Evolutionary conservation across 805 yeast species (phyloP), one percentile per base, ranked within the genome.

Genomic region (Hanseniaspora thailandica): DNA sequence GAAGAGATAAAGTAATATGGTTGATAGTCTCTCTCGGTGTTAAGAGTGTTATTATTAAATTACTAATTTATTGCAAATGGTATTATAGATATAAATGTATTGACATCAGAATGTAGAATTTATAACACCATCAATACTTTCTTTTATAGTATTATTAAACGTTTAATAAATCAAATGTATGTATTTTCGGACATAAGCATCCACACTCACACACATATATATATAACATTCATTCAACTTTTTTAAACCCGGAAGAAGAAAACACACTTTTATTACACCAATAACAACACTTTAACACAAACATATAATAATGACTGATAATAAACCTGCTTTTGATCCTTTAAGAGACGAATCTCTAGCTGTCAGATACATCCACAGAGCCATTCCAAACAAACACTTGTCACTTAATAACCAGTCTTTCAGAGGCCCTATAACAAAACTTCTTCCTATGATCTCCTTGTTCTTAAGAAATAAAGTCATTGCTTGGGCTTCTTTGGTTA

Each of bases 361-460:
- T 35, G 45, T 47, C 9, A 53, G 36, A 35, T 53, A 53, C 33
- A 33, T 34, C 2, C 55, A 53, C 36, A 53, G 43, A 47, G 31
- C 17, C 4, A 22, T 43, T 15, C 36, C 15, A 19, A 47, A 53
- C 30, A 50, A 50, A 12, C 54, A 50, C n/a, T 17, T 50, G 5
- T 33, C 45, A 8, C 31, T 50, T 6, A 28, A 35, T 10, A 43
- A 34, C 15, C 28, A 34, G 13, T 9, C 31, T 2, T n/a, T 12
- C 12, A 57, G 66, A 3, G 68, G 69, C 22, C 39, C 66, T 44
- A 48, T 67, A 4, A 64, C 76, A 40, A 84, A 76, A 63, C 71
- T 81, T 17, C 74, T 80, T 68, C 84, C 84, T 31, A 76, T 80
- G 81, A 81, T 81, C 3, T 84, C 84, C 45, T 77, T 80, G 79